Evolutionary conservation across 176 grass and related monocot species (phyloP), one percentile per base, ranked within the genome.

Genomic region (Puya raimondii): DNA sequence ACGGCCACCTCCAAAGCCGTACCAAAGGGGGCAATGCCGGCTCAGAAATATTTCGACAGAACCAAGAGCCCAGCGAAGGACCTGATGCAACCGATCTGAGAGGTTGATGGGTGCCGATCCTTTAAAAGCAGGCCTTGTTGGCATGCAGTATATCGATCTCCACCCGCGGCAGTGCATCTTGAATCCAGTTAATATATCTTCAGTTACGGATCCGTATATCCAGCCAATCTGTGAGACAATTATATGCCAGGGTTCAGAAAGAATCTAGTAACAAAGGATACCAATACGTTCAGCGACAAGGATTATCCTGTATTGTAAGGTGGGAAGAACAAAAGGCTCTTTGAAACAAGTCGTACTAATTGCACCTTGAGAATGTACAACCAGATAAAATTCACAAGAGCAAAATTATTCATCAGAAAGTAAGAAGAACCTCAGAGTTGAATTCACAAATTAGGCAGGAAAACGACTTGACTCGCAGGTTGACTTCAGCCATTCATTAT

Each of bases 111-210:
- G 92, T 2, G 92, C 92, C 9, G 93, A 97, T 18, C 89, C 93
- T 73, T 97, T 97, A 80, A 97, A 97, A 70, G 93, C 93, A 0
- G 93, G 89, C 66, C 89, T 84, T 66, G 77, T 23, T 0, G 93
- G 93, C 93, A 97, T 92, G 76, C 93, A 97, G 67, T 97, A 97
- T 53, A 97, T 97, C 22, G 93, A 97, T 51, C 89, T 74, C 93
- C 93, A 97, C 16, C 93, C 93, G 81, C 93, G 93, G 74, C 89
- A 92, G 25, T 97, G 93, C 93, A 97, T 97, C 71, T 92, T 97
- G 70, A 97, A 97, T 27, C 89, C 93, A 13, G 81, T 79, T 64
- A 97, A 68, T 67, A 97, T 92, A 72, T 94, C 90, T 68, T 99
- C 95, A 66, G 95, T 99, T 51, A 99, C 95, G 71, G 95, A 99